Evolutionary conservation across 257 asterid species (phyloP), one percentile per base, ranked within the genome.

Genomic region (Knoxia roxburghii): DNA sequence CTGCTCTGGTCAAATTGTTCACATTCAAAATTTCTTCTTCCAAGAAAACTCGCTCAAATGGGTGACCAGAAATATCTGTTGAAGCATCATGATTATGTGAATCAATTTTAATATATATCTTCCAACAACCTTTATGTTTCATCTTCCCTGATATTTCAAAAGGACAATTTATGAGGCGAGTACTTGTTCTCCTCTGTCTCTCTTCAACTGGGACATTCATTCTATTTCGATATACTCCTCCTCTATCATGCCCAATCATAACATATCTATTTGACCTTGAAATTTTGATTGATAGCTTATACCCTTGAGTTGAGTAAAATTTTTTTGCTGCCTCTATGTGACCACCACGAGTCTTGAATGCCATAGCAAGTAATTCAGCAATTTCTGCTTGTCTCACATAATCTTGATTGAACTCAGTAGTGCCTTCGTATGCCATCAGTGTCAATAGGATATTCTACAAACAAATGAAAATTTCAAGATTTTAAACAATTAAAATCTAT

Each of bases 21-120:
- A 59, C 3, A 59, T n/a, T 59, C 9, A 13, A 29, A 8, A 29
- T 59, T 4, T 59, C 48, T 6, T 59, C 23, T 33, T 59, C 14
- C 7, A 41, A 59, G 14, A 59, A 59, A 33, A 33, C 35, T 15
- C 64, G 41, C 9, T 21, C 48, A 13, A 2, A 35, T 13, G 27
- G 64, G 35, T 59, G 64, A 12, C 64, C 46, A 8, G 35, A 7
- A 1, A 59, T 30, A 32, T 30, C 41, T 2, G 0, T 17, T 14
- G 64, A 59, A 59, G 41, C 64, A 11, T 59, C 48, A 32, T 59
- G 46, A 33, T 59, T 59, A 15, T 59, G 64, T 0, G 41, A 30
- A 4, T 4, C 24, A 59, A 30, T 33, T 33, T 20, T 29, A 33
- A 59, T n/a, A 15, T 30, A 7, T 15, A 59, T 35, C 64, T 59